Evolutionary conservation across 805 yeast genomes (phyloP), one percentile per base, ranked within the genome.

Genomic region (Metschnikowia dekortorum): DNA sequence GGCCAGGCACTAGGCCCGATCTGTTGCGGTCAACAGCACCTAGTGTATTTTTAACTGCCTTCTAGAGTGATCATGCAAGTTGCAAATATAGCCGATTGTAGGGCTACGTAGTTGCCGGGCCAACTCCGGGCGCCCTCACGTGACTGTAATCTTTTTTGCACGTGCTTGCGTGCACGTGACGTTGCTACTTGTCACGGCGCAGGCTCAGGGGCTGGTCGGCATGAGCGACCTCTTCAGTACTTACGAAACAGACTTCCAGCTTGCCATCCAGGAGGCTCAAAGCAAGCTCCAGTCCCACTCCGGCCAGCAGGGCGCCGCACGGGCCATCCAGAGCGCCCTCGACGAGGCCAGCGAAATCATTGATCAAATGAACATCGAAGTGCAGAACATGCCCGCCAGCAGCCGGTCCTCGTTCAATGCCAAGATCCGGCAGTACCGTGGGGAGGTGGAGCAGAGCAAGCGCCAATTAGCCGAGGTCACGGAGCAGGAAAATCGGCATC

Each of bases 301-400:
- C 18, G 83, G 76, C 44, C 78, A 73, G 46, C 74, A 76, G 37
- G 73, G 69, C 9, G 74, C 83, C 14, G 71, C 84, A 68, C 78
- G 78, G 57, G 80, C 84, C 13, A 76, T 82, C 2, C 90, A 87
- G 61, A 73, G 76, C 41, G 78, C 85, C 16, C 73, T 86, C n/a
- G 96, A 89, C 59, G 96, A 89, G 61, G 85, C 86, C 35, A 78
- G 82, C 49, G 96, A 88, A 62, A 75, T 88, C 38, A 67, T 89
- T 40, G 97, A 91, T 57, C 96, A 92, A 58, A 84, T 94, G 84
- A 83, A 83, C 29, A 75, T 92, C 39, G 98, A 92, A 64, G 85
- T 91, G 2, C 90, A 85, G 63, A 85, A 84, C 60, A 76, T 89
- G 33, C 89, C 96, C n/a, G 84, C 92, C 53, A 80, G 69, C 53